Percentiles rank a stretch among this genome's conserved stretches.
Evolutionary conservation across 1,284 basidiomycete genomes (phyloP).

Genomic region (Apiotrichum porosum): DNA sequence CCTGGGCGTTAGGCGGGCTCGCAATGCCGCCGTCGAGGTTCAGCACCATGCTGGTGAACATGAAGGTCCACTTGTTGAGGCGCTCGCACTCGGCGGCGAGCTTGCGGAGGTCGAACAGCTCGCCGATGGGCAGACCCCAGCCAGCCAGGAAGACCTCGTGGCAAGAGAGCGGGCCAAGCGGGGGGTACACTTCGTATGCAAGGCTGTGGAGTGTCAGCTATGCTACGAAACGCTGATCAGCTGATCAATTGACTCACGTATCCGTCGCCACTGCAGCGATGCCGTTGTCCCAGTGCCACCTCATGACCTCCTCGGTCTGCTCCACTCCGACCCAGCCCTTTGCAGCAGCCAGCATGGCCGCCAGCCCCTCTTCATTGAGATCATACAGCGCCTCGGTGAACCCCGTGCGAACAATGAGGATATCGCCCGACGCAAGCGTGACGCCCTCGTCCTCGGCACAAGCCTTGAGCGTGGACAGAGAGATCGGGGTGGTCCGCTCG

Average conservation of each 20-base stretch:
- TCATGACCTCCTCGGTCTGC: constrained; percentile 33
- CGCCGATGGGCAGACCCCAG: constrained; percentile 46
- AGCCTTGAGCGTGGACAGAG: constrained; percentile 26
- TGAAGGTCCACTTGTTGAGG: constrained; percentile 44
- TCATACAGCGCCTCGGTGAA: constrained; percentile 40
- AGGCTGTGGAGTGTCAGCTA: constrained; percentile 11
- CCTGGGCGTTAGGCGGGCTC: constrained; percentile 49
- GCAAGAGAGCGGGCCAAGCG: background rate
- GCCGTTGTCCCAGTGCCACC: constrained; percentile 49
- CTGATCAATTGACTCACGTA: constrained; percentile 24
- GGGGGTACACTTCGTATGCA: constrained; percentile 33
- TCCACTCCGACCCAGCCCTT: constrained; percentile 27
- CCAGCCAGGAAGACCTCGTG: constrained; percentile 35
- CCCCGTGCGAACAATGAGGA: constrained; percentile 46
- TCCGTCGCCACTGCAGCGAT: constrained; percentile 49
- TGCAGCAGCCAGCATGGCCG: constrained; percentile 13
- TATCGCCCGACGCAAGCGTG: constrained; percentile 37
- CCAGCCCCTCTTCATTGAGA: constrained; percentile 21
- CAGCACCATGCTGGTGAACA: constrained; percentile 46
- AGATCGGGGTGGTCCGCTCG: constrained; percentile 20
- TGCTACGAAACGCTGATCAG: background rate
- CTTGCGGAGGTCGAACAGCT: constrained; percentile 48
- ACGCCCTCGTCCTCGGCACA: constrained; percentile 32
- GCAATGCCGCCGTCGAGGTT: constrained; percentile 49
- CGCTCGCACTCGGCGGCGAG: constrained; percentile 39